phyloP scores from a whole-genome alignment of 1,139 yeast species.

The Debaryomyces nepalensis region DNA sequence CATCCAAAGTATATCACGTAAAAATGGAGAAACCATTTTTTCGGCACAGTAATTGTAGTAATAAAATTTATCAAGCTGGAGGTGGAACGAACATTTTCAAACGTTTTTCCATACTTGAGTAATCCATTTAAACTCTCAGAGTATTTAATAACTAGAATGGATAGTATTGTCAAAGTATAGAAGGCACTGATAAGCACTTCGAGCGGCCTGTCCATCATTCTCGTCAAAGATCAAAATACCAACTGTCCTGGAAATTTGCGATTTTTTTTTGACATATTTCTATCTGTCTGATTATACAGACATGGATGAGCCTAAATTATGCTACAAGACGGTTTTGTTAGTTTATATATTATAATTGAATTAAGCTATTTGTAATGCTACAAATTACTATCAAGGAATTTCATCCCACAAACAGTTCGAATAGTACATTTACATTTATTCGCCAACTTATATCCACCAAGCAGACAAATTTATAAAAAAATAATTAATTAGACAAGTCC shows the following conservation, averaged over 20 bases:
- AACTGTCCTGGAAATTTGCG: neutral
- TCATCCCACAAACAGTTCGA: neutral
- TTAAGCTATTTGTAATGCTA: neutral
- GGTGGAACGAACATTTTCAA: conserved; percentile 6
- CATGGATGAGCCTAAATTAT: neutral
- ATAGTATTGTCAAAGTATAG: conserved; percentile 12
- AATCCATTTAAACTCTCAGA: conserved; percentile 21
- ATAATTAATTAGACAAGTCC: conserved; percentile 7
- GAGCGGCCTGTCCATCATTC: conserved; percentile 1
- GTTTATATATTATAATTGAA: neutral
- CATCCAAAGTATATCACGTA: conserved; percentile 38
- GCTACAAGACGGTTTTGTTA: neutral
- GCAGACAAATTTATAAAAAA: conserved; percentile 2
- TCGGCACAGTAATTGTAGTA: conserved; percentile 46
- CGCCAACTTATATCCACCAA: neutral
- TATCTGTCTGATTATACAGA: neutral
- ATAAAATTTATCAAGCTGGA: conserved; percentile 12
- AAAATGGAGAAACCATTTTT: conserved; percentile 53
- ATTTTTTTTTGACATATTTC: conserved; percentile 1
- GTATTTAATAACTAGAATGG: conserved; percentile 20
- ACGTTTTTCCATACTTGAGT: conserved; percentile 27
- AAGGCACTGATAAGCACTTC: conserved; percentile 3
- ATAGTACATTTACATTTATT: conserved; percentile 8
- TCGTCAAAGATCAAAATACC: neutral
- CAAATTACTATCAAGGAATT: neutral